Base-by-base conservation (phyloP, 2,329 filamentous ascomycete species). In the Samsoniella hepiali region DNA sequence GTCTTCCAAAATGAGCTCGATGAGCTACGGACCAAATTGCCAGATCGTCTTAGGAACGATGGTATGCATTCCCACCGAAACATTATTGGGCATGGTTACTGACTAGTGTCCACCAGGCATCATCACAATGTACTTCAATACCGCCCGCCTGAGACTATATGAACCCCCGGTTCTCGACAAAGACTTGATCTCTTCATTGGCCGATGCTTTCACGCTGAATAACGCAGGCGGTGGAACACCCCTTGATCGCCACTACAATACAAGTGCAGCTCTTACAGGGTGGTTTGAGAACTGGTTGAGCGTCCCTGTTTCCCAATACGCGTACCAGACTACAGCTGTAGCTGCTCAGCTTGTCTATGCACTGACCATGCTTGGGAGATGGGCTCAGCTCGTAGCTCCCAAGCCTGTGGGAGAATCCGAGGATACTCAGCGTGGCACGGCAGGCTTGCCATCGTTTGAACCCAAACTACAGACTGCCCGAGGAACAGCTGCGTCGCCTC, bases 251-350 rank as follows among this genome's bases (percentile, higher is more conserved):
- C 78, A 86, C 10, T 83, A 81, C 65, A 77, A 78, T 31, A 80
- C 81, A 4, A 78, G 80, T 51, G 72, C 75, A 17, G 79, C 82
- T 1, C 68, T 84, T 0, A 78, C 76, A 44, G 69, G 71, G 0
- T 86, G 81, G 73, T 84, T 85, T 56, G 77, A 82, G 2, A 73
- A 73, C 44, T 83, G 82, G 76, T 73, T 81, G 2, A 69, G 74
- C 0, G 70, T 85, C 0, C 78, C 83, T 0, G 71, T 77, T 0
- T 66, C 71, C 0, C 71, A 75, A 3, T 83, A 81, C 62, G 78
- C 79, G 63, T 74, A 76, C 36, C 72, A 83, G 31, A 81, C 83
- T 0, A 78, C 83, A 9, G 72, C 78, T 0, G 68, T 77, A 0
- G 79, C 75, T 40, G 71, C 77, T 1, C 79, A 84, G 60, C 71